Evolutionary conservation across 345 rosid species (phyloP), one percentile per base, ranked within the genome.

Genomic region (Brassica juncea): DNA sequence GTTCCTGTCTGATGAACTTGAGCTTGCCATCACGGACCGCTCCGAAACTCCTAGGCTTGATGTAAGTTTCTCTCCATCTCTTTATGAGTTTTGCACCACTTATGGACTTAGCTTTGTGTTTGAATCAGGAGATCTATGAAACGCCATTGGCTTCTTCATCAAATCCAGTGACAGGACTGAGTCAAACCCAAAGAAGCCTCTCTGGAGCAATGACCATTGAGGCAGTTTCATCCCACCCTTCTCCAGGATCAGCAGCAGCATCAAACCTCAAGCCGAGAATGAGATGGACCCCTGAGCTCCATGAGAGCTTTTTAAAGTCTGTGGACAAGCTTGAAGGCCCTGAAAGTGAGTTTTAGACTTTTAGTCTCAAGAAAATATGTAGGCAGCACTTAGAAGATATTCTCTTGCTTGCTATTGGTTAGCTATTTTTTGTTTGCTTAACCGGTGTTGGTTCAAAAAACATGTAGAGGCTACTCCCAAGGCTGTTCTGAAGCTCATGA

Each of bases 281-380:
- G 98, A 88, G 98, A 80, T 94, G 98, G 98, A 92, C 94, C 9
- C 93, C 94, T 77, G 92, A 92, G 84, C 96, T 92, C 77, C 97
- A 94, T 9, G 94, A 89, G 64, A 62, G 84, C 68, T 89, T 89
- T 80, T 66, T 92, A 3, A 90, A 87, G 71, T 91, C 98, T 14
- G 94, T 92, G 70, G 75, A 15, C 77, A 86, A 86, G 76, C 94
- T 94, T 81, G 97, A 91, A 68, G 98, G 98, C 30, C 92, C 98
- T 66, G 98, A 94, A 76, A 94, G 98, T 91, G 82, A 86, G 97
- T 83, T 58, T 37, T 80, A 21, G 19, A 5, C 2, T 83, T 62
- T 44, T 80, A 28, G 10, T 0, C 49, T 42, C 10, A 42, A 42
- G 49, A 42, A 42, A 42, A 2, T 42, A 42, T 42, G 14, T 35